Evolutionary conservation across 139 green algal genomes (phyloP), one percentile per base, ranked within the genome.

Genomic region (Protoeuglena noctilucae): DNA sequence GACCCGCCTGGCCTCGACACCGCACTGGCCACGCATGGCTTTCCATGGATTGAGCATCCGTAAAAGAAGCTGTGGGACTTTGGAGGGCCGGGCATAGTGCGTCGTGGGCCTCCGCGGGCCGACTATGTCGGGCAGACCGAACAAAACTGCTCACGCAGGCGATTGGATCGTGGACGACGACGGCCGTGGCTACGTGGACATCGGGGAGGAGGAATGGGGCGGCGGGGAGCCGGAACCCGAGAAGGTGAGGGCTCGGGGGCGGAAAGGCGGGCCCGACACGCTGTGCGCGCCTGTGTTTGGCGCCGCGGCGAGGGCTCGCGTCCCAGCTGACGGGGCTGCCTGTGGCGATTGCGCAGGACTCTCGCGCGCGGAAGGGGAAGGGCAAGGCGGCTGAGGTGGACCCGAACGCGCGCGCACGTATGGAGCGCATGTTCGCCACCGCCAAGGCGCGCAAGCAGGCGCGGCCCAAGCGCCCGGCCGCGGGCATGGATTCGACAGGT

Each of bases 131-230:
- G 34, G 34, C 34, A 7, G 7, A 12, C 34, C 34, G 34, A 7
- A 7, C 34, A 12, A 43, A 43, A 43, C 12, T 7, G 9, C 9
- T 12, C 9, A 43, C 34, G 50, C 67, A 79, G 83, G 70, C 1
- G 79, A 77, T 28, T 93, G 90, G 51, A 69, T 93, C 3, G 71
- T 85, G 16, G 82, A 87, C 47, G 80, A 88, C 52, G 76, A 83
- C 28, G 48, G 61, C 4, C 31, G 70, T n/a, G 77, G 80, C 2
- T 95, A 95, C 52, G 69, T 50, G 28, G 87, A 97, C 41, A 72
- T 90, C 28, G 89, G 84, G 0, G 85, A 93, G 60, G 87, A 96
- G 49, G 78, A 93, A 7, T 79, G 94, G 31, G 93, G 77, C 23
- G 73, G 68, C 56, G n/a, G n/a, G n/a, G n/a, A n/a, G n/a, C n/a